Evolutionary conservation across 2,329 filamentous ascomycete genomes (phyloP), one percentile per base, ranked within the genome.

Genomic region (Shiraia sp.): DNA sequence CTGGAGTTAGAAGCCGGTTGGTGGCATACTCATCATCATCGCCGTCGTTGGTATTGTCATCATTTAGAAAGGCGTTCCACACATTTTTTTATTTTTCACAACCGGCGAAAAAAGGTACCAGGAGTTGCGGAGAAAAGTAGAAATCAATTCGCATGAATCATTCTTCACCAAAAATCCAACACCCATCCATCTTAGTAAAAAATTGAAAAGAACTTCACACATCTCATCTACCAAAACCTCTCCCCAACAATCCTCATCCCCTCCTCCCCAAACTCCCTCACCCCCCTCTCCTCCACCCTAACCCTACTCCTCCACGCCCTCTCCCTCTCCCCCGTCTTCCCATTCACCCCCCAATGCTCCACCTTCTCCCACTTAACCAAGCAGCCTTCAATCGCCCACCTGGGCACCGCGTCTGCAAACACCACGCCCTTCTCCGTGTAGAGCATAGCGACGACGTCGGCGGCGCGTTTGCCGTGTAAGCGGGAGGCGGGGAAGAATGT

Each of bases 331-430:
- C 57, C 61, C 2, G 63, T 64, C 44, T 57, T 63, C 36, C 40
- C 4, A 42, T 66, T 65, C 4, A 61, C 30, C 1, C 62, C 62
- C 28, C 61, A 42, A 37, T 66, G 63, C 31, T 65, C 55, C 31
- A 47, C 55, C 36, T 55, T 54, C 41, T 65, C 61, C 40, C 61
- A 49, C 45, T 66, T 66, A 1, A 65, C 22, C 30, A 65, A n/a
- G 25, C 58, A 57, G 4, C 63, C 63, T 29, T 62, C 61, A 14
- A 66, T 34, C 16, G 61, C 63, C 63, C 63, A 66, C n/a, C 36
- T 54, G 9, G 62, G 62, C 13, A 65, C 61, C 3, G 45, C 44
- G 9, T 65, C 51, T 29, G 61, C 55, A 31, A 52, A 66, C 4
- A 28, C 42, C 1, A 61, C 37, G 0, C 53, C 51, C 28, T 59